Evolutionary conservation across 164 flowering plant species (phyloP).

Genomic region (Nymphaea thermarum): DNA sequence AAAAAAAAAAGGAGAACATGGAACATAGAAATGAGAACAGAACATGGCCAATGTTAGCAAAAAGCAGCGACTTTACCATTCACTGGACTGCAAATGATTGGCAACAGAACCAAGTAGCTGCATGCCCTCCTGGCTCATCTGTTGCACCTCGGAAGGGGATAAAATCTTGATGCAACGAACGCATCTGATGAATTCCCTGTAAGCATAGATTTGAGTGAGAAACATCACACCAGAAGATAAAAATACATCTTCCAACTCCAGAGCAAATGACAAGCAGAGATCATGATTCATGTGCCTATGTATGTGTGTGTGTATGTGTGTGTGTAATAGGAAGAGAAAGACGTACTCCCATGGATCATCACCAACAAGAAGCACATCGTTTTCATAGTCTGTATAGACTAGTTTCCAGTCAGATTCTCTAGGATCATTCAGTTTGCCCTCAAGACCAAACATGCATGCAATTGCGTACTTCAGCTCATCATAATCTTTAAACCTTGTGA

Average conservation of each 20-base stretch:
- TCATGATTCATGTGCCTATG: too few species aligned
- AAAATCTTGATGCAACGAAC: conserved; percentile 90
- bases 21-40: not conserved
- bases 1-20: not conserved
- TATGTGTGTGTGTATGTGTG: not conserved
- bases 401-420: conserved; percentile 80
- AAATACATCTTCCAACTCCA: too few species aligned
- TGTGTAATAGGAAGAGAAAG: not conserved
- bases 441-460: conserved; percentile 88
- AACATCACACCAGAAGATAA: not conserved
- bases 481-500: conserved; percentile 60
- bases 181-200: conserved; percentile 91
- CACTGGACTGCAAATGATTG: not conserved
- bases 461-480: conserved; percentile 69
- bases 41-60: not conserved
- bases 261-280: too few species aligned
- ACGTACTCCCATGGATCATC: conserved; percentile 99
- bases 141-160: conserved; percentile 93
- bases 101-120: conserved; percentile 34
- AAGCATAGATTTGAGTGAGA: not conserved
- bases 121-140: conserved; percentile 96
- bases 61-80: not conserved
- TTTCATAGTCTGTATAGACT: conserved; percentile 90
- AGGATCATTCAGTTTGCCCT: conserved; percentile 66
- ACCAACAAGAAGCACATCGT: conserved; percentile 93